These are phyloP conservation scores for Candida silvicultrix DNA, from an alignment of 805 yeast species.

Conservation along the genomic window DNA sequence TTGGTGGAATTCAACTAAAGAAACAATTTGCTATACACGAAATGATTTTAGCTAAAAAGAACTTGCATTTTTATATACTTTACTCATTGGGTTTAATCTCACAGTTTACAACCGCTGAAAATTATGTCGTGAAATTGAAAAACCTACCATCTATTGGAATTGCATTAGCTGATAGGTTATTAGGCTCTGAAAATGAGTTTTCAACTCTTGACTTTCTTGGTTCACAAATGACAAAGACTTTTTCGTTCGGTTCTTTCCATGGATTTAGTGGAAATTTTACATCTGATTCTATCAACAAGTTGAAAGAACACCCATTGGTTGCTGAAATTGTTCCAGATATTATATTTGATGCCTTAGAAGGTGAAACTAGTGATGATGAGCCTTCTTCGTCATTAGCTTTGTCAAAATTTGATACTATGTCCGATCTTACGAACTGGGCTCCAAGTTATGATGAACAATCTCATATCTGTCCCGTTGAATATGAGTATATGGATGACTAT, in stretches of 20 bases:
- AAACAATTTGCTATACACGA: too few relatives aligned
- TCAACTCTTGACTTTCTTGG: neutral
- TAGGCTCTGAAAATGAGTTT: neutral
- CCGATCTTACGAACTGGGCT: too few relatives aligned
- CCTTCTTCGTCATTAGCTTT: too few relatives aligned
- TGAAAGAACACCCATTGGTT: conserved; percentile 54
- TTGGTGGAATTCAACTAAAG: too few relatives aligned
- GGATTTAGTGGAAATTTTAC: conserved; percentile 65
- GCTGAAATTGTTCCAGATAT: conserved; percentile 67
- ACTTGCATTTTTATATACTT: neutral
- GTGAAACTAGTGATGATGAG: conserved; percentile 9
- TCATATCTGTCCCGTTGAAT: too few relatives aligned
- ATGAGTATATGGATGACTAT: too few relatives aligned
- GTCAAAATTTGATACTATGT: too few relatives aligned
- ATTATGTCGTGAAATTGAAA: neutral
- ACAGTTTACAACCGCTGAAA: neutral
- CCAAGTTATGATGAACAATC: too few relatives aligned
- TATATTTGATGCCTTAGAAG: conserved; percentile 47
- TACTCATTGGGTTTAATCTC: neutral
- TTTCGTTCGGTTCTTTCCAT: conserved; percentile 63
- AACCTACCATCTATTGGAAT: neutral
- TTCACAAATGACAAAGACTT: neutral
- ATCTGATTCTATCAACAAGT: conserved; percentile 36
- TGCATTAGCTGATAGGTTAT: neutral
- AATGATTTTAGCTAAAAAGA: neutral